These are phyloP conservation scores for Solanum corneliomulleri DNA, from an alignment of 257 asterid genomes.

Conservation along the genomic window DNA sequence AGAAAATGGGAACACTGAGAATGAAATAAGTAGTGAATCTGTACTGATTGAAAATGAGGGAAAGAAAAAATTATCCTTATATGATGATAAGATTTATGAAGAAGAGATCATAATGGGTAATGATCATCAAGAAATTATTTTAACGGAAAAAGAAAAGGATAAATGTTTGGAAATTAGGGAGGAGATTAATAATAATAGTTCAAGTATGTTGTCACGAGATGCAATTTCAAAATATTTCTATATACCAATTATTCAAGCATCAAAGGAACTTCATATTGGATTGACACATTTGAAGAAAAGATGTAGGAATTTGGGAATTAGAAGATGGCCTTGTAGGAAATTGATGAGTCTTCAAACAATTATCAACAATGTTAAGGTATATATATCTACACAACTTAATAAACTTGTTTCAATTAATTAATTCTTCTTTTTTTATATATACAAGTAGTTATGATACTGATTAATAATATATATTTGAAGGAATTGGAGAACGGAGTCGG, in stretches of 20 bases:
- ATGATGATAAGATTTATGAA: not conserved
- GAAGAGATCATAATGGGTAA: not conserved
- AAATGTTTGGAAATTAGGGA: not conserved
- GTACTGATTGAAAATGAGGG: not conserved
- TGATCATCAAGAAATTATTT: not conserved
- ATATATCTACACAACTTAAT: too few relatives aligned
- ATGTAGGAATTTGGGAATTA: conserved; percentile 72
- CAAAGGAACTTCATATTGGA: conserved; percentile 64
- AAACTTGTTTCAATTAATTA: too few relatives aligned
- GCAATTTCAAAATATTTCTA: conserved; percentile 46
- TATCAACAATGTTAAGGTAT: conserved; percentile 62
- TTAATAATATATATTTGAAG: conserved; percentile 9
- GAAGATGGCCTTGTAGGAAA: conserved; percentile 84
- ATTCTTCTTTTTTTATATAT: too few relatives aligned
- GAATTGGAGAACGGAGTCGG: conserved; percentile 33
- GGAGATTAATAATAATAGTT: not conserved
- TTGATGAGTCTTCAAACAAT: conserved; percentile 82
- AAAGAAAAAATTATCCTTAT: not conserved
- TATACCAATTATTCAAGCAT: conserved; percentile 74
- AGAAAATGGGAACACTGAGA: not conserved
- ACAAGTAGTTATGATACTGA: too few relatives aligned
- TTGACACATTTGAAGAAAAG: conserved; percentile 75
- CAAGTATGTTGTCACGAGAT: conserved; percentile 28
- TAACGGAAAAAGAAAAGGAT: not conserved
- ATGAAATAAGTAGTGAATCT: conserved; percentile 8